These are phyloP conservation scores for Dimocarpus longan DNA, from an alignment of 345 rosid species.

Conservation along the genomic window DNA sequence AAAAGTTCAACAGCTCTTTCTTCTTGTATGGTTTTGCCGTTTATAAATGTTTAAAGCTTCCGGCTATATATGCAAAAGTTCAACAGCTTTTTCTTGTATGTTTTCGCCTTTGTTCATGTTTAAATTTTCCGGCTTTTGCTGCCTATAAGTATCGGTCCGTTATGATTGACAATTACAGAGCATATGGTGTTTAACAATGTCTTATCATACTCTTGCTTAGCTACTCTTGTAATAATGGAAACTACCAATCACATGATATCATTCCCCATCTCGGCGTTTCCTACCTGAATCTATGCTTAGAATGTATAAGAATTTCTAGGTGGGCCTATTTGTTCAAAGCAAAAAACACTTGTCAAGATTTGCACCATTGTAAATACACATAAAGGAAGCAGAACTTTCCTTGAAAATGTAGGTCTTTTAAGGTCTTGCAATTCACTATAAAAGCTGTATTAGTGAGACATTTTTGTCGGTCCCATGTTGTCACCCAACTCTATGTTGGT, in stretches of 20 bases:
- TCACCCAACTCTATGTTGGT: not conserved
- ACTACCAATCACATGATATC: not conserved
- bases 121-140: not conserved
- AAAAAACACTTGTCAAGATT: not conserved
- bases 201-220: not conserved
- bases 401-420: not conserved
- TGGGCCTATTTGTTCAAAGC: not conserved
- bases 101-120: not conserved
- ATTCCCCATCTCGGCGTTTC: not conserved
- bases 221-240: not conserved
- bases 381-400: constrained; percentile 10
- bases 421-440: not conserved
- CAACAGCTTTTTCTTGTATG: constrained; percentile 18
- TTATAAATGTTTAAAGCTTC: too few relatives aligned
- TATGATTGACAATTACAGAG: not conserved
- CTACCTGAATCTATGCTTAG: not conserved
- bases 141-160: not conserved
- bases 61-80: constrained; percentile 7
- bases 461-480: not conserved
- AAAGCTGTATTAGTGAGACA: not conserved
- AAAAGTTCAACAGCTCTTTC: too few relatives aligned
- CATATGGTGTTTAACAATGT: not conserved
- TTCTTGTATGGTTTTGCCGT: too few relatives aligned
- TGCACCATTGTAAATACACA: not conserved
- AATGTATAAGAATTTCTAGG: not conserved